Base-by-base conservation (phyloP, 192 early-diverging fungal species). In the Coemansia sp. region DNA sequence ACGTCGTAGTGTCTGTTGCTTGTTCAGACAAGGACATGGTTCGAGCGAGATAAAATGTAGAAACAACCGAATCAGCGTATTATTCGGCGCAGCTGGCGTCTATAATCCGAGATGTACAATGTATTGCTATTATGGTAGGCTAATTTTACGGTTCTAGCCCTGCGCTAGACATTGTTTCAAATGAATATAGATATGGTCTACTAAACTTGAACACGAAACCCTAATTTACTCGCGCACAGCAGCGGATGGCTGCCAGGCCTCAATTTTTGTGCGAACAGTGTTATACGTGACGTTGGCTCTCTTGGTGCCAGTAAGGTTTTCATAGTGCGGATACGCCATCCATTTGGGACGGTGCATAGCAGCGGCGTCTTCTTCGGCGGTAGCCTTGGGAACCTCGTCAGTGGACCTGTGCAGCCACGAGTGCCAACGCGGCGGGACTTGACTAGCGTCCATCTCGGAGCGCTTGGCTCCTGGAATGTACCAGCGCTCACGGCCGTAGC, bases 401-500 rank as follows among this genome's bases (percentile, higher is more conserved):
- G 68, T 80, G 41, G 63, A 48, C 56, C 63, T 73, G 69, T 83
- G 76, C 14, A 79, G 77, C 82, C 82, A 83, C 59, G 73, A 58
- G 52, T 80, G 82, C 90, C 90, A 92, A 75, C 86, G 86, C 53
- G 90, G 83, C 23, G 89, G 81, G 54, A 92, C 84, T 72, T 88
- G 84, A 48, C 75, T 82, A 37, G 88, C 82, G 66, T 91, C 88
- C 62, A 84, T 74, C 39, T 84, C 73, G 22, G 70, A 59, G 2
- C 45, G 55, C 21, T 53, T 66, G 39, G 61, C 72, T 38, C 83
- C 87, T 15, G 86, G 88, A 49, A 90, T 65, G 59, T 88, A 84
- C 91, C 91, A 93, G 64, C 91, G 88, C 70, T 85, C 90, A 73
- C 91, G 89, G 61, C 90, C 89, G 48, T 83, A 90, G 70, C 85